phyloP scores from a whole-genome alignment of 345 rosid genomes.

The Brassica napus region DNA sequence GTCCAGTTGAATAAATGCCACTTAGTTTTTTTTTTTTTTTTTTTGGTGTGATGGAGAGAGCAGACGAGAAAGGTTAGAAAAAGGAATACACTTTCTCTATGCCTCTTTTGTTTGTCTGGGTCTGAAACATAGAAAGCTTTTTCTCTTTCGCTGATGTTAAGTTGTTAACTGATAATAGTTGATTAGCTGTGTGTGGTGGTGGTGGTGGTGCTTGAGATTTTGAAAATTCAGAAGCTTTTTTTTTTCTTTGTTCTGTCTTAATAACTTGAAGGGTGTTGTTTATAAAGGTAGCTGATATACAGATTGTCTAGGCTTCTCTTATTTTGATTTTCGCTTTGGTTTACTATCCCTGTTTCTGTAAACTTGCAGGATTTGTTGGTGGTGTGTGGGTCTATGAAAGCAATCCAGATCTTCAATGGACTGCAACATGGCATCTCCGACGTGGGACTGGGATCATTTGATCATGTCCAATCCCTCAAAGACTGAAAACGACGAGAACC shows the following conservation, averaged over 20 bases:
- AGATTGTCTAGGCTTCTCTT: not conserved
- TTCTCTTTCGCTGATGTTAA: not conserved
- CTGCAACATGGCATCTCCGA: constrained; percentile 62
- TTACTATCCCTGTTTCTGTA: not conserved
- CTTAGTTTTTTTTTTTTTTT: constrained; percentile 11
- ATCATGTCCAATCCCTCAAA: constrained; percentile 50
- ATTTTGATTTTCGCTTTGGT: not conserved
- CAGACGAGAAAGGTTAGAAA: constrained; percentile 19
- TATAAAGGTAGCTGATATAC: constrained; percentile 7
- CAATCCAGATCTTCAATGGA: constrained; percentile 59
- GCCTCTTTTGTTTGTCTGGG: constrained; percentile 28
- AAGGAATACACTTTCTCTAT: constrained; percentile 17
- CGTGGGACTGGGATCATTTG: constrained; percentile 85
- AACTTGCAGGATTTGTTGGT: not conserved
- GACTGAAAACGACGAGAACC: constrained; percentile 51
- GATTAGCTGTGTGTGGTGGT: not conserved
- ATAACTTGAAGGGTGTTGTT: not conserved
- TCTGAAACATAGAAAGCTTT: constrained; percentile 34
- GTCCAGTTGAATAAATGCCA: constrained; percentile 31
- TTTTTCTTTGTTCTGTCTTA: not conserved
- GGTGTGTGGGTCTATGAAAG: constrained; percentile 40
- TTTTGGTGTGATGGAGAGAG: constrained; percentile 31
- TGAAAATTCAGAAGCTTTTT: not conserved
- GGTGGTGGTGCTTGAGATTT: not conserved
- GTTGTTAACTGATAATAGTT: not conserved